Evolutionary conservation across 306 rosid species (phyloP).

Genomic region (Sesbania bispinosa): DNA sequence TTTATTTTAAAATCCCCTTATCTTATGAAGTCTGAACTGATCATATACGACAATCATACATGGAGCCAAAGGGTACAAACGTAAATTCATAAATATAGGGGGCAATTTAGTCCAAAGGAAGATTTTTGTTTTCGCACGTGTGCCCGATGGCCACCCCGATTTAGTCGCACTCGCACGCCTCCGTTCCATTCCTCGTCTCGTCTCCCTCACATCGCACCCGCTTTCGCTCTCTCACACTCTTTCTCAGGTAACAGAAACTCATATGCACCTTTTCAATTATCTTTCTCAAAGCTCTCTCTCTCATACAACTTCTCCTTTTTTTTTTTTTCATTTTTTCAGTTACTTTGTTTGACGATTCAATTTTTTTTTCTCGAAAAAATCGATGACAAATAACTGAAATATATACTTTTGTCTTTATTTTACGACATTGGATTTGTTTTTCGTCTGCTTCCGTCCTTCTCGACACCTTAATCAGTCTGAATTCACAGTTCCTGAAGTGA

Average conservation of each 20-base stretch:
- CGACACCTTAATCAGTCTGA: background rate
- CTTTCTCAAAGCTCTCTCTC: background rate
- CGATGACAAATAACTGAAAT: background rate
- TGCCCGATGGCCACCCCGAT: background rate
- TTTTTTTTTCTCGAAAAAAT: background rate
- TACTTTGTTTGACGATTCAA: background rate
- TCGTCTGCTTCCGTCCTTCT: background rate
- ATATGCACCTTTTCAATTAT: background rate
- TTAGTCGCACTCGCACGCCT: constrained; percentile 41
- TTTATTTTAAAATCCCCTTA: no score
- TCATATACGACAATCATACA: no score
- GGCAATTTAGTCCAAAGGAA: background rate
- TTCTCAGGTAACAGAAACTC: constrained; percentile 25
- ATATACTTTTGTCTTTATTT: background rate
- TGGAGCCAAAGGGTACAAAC: background rate
- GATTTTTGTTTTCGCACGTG: constrained; percentile 36
- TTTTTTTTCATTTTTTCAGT: background rate
- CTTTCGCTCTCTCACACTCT: constrained; percentile 25
- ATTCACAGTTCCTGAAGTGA: background rate
- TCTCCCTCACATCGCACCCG: constrained; percentile 8
- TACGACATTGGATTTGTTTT: background rate
- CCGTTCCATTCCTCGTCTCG: constrained; percentile 9
- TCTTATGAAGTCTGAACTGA: no score
- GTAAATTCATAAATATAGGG: background rate
- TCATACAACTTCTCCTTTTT: background rate